Percentiles rank a stretch among this genome's conserved stretches.
These are phyloP conservation scores for Clonostachys rhizophaga DNA, from an alignment of 2,329 filamentous ascomycete genomes.

Conservation along the genomic window DNA sequence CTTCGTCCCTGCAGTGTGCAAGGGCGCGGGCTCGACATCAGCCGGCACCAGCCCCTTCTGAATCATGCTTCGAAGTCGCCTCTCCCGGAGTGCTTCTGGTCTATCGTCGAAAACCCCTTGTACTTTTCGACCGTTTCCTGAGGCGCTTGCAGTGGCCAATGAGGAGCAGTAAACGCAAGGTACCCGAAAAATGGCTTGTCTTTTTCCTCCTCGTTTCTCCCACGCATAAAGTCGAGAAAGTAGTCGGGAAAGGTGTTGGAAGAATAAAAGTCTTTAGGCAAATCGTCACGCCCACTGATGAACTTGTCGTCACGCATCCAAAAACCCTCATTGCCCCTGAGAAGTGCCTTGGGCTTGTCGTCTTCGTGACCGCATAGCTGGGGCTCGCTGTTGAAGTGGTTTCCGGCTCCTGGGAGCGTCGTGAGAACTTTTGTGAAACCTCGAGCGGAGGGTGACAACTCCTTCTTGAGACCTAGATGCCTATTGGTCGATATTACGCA, in stretches of 20 bases:
- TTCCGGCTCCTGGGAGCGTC: conserved; percentile 54
- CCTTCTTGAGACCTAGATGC: not conserved
- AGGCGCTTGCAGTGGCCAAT: conserved; percentile 59
- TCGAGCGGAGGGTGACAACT: conserved; percentile 21
- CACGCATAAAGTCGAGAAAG: conserved; percentile 43
- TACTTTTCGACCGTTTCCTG: conserved; percentile 51
- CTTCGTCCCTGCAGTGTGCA: conserved; percentile 7
- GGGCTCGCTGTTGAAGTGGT: conserved; percentile 31
- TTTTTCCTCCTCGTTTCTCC: conserved; percentile 33
- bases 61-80: conserved; percentile 48
- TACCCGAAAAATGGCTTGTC: conserved; percentile 51
- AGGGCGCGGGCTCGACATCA: conserved; percentile 33
- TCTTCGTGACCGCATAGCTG: conserved; percentile 18
- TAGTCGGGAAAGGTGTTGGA: conserved; percentile 46
- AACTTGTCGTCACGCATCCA: too few species aligned
- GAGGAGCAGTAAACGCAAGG: conserved; percentile 56
- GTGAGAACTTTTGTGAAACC: conserved; percentile 57
- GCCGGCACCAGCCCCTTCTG: conserved; percentile 46
- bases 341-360: not conserved
- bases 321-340: too few species aligned
- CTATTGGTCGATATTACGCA: not conserved
- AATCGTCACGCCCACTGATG: conserved; percentile 10
- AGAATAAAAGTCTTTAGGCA: conserved; percentile 40
- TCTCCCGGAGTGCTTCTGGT: conserved; percentile 47
- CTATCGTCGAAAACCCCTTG: conserved; percentile 53